A percentile compares a stretch with the other conserved stretches of the same genome.
phyloP scores from a whole-genome alignment of 176 grass and related monocot genomes.

The Eleusine indica region DNA sequence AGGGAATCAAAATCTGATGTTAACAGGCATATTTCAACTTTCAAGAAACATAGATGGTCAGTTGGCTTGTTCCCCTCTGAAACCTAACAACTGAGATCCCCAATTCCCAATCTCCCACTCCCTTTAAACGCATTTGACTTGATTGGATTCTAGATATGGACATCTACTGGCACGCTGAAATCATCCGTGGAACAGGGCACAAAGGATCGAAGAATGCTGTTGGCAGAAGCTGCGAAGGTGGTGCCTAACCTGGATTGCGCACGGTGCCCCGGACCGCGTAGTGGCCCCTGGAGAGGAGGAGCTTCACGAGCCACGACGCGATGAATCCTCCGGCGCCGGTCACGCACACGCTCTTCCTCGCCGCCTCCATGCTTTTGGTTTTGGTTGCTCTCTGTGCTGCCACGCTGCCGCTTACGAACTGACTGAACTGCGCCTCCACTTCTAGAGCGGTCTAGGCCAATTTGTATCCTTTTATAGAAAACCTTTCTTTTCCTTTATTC shows the following conservation, averaged over 20 bases:
- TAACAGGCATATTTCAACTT: background rate
- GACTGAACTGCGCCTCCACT: background rate
- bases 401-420: background rate
- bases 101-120: background rate
- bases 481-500: background rate
- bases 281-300: conserved; percentile 63
- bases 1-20: background rate
- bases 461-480: background rate
- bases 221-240: background rate
- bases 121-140: background rate
- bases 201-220: background rate
- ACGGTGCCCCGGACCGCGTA: conserved; percentile 75
- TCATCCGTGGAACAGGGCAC: background rate
- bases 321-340: conserved; percentile 77
- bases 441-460: background rate
- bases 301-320: conserved; percentile 76
- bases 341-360: conserved; percentile 67
- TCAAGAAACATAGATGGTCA: background rate
- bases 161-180: background rate
- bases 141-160: background rate
- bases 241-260: conserved; percentile 61
- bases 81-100: background rate
- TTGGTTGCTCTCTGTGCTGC: background rate
- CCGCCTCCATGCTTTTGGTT: conserved; percentile 21
- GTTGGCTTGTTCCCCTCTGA: background rate